phyloP scores from a whole-genome alignment of 2,329 filamentous ascomycete species.

The Colletotrichum tanaceti region DNA sequence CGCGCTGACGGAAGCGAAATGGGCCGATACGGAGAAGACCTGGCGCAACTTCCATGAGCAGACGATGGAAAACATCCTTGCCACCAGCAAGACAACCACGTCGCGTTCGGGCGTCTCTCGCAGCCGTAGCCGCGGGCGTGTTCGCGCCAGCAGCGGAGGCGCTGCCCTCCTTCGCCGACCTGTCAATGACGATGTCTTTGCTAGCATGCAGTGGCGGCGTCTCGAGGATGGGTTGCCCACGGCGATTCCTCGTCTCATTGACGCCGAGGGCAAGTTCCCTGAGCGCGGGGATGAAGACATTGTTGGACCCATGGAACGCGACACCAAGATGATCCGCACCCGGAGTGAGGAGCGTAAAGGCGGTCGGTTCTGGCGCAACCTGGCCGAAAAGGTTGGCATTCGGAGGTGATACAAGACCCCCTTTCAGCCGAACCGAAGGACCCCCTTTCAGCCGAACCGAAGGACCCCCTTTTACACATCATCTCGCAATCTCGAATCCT shows the following conservation, averaged over 20 bases:
- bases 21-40: slow-evolving; percentile 79
- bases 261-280: slow-evolving; percentile 86
- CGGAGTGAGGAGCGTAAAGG: slow-evolving; percentile 58
- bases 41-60: slow-evolving; percentile 80
- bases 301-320: slow-evolving; percentile 87
- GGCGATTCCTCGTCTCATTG: slow-evolving; percentile 75
- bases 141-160: slow-evolving; percentile 57
- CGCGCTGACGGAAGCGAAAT: slow-evolving; percentile 86
- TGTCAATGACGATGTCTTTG: slow-evolving; percentile 54
- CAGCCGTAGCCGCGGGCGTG: slow-evolving; percentile 55
- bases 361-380: slow-evolving; percentile 60
- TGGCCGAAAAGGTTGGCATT: slow-evolving; percentile 59
- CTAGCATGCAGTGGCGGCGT: slow-evolving; percentile 56
- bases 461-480: background rate
- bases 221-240: slow-evolving; percentile 69
- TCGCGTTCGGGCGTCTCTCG: slow-evolving; percentile 47
- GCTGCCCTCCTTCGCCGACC: slow-evolving; percentile 48
- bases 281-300: slow-evolving; percentile 91
- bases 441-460: background rate
- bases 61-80: slow-evolving; percentile 66
- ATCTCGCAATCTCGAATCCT: background rate
- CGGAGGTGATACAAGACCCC: slow-evolving; percentile 27
- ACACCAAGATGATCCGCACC: slow-evolving; percentile 63
- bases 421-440: background rate
- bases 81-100: slow-evolving; percentile 50